phyloP scores from a whole-genome alignment of 306 rosid genomes.

The Malus fusca region DNA sequence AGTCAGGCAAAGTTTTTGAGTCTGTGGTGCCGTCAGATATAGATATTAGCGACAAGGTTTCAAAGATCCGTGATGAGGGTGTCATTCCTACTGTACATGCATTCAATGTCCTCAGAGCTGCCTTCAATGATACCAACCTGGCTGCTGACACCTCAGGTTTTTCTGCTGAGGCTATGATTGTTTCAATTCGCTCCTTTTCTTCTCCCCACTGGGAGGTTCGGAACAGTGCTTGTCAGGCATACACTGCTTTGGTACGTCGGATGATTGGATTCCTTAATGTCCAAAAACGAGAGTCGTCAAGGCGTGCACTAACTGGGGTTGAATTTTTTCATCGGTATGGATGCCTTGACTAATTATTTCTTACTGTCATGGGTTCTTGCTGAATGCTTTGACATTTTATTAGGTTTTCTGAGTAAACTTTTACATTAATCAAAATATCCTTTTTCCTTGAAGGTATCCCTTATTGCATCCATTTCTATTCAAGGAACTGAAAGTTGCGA shows the following conservation, averaged over 20 bases:
- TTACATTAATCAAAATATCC: constrained; percentile 5
- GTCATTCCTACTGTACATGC: constrained; percentile 94
- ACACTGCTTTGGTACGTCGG: constrained; percentile 91
- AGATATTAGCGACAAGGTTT: constrained; percentile 31
- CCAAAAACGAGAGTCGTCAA: constrained; percentile 81
- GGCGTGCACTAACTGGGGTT: constrained; percentile 86
- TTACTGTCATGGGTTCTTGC: not conserved
- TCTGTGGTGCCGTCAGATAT: constrained; percentile 29
- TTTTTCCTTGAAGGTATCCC: constrained; percentile 63
- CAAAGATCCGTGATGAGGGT: constrained; percentile 92
- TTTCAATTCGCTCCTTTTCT: constrained; percentile 78
- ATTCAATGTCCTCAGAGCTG: constrained; percentile 78
- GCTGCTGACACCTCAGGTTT: constrained; percentile 93
- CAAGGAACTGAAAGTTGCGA: constrained; percentile 77
- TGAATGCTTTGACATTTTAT: not conserved
- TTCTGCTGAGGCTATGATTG: constrained; percentile 81
- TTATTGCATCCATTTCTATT: constrained; percentile 72
- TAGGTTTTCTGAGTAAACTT: not conserved
- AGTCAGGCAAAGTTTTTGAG: constrained; percentile 21
- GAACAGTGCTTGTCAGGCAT: constrained; percentile 90
- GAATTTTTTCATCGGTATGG: constrained; percentile 90
- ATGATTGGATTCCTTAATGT: constrained; percentile 89
- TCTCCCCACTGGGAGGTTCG: constrained; percentile 95
- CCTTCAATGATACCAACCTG: constrained; percentile 93
- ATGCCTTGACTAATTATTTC: constrained; percentile 7